phyloP scores from a whole-genome alignment of 257 asterid genomes.

The Striga asiatica region DNA sequence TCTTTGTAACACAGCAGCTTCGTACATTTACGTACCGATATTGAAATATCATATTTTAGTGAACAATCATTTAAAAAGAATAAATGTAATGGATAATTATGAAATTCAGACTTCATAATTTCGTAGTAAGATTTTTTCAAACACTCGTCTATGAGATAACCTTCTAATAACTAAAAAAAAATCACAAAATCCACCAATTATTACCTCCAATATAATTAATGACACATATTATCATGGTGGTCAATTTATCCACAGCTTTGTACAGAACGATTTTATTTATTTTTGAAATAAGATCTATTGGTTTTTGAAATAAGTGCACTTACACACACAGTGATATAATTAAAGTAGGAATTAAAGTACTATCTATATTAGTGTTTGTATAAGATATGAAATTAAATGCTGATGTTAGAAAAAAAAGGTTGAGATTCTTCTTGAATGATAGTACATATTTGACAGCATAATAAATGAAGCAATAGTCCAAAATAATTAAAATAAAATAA shows the following conservation, averaged over 20 bases:
- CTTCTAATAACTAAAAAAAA: neutral
- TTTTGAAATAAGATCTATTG: too few species aligned
- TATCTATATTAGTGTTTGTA: too few species aligned
- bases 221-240: conserved; percentile 8
- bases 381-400: conserved; percentile 2
- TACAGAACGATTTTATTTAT: too few species aligned
- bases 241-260: neutral
- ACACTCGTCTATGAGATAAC: neutral
- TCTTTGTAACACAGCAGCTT: too few species aligned
- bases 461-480: neutral
- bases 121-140: too few species aligned
- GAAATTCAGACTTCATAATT: neutral
- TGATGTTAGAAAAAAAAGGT: neutral
- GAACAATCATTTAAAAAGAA: too few species aligned
- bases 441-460: conserved; percentile 10
- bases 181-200: conserved; percentile 7
- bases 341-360: neutral
- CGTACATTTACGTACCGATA: too few species aligned
- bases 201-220: conserved; percentile 11
- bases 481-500: neutral
- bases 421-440: neutral
- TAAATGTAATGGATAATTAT: neutral
- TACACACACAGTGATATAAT: too few species aligned
- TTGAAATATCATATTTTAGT: too few species aligned
- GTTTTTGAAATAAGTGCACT: too few species aligned